Percentiles rank a stretch among this genome's conserved stretches.
phyloP scores from a whole-genome alignment of 2,329 filamentous ascomycete species.

The Colletotrichum sp. region DNA sequence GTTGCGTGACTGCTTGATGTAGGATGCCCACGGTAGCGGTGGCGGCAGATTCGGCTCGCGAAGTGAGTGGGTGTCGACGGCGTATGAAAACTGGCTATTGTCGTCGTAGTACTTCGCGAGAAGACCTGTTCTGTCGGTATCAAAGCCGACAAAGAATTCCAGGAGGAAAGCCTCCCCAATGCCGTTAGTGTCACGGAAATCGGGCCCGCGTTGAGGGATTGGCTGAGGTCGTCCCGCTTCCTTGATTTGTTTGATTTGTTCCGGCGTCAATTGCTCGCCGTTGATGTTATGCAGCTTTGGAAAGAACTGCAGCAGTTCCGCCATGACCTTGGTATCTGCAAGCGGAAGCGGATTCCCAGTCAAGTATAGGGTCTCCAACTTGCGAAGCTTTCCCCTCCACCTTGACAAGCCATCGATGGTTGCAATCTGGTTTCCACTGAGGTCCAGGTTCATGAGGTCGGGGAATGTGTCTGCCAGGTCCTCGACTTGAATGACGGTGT shows the following conservation, averaged over 20 bases:
- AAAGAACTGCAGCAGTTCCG: constrained; percentile 80
- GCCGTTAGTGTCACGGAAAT: constrained; percentile 75
- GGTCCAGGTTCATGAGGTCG: constrained; percentile 84
- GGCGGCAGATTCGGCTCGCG: constrained; percentile 48
- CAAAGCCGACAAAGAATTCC: constrained; percentile 76
- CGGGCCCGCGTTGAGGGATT: constrained; percentile 66
- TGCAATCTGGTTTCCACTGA: constrained; percentile 82
- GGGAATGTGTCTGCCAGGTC: constrained; percentile 81
- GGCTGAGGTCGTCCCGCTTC: constrained; percentile 57
- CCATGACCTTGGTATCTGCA: constrained; percentile 63
- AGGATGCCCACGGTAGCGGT: constrained; percentile 71
- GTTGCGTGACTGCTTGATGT: constrained; percentile 81
- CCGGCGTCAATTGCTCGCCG: constrained; percentile 72
- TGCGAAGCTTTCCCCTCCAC: constrained; percentile 81
- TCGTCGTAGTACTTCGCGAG: constrained; percentile 76
- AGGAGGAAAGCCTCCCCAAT: constrained; percentile 79
- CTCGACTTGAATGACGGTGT: constrained; percentile 74
- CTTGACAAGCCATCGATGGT: constrained; percentile 70
- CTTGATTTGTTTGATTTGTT: constrained; percentile 66
- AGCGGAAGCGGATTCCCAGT: constrained; percentile 76
- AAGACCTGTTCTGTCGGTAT: constrained; percentile 70
- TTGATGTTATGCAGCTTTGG: constrained; percentile 82
- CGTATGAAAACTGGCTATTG: constrained; percentile 75
- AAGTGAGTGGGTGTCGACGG: constrained; percentile 67
- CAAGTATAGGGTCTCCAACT: constrained; percentile 82